phyloP scores from a whole-genome alignment of 805 yeast genomes.

The Kluyveromyces nonfermentans region DNA sequence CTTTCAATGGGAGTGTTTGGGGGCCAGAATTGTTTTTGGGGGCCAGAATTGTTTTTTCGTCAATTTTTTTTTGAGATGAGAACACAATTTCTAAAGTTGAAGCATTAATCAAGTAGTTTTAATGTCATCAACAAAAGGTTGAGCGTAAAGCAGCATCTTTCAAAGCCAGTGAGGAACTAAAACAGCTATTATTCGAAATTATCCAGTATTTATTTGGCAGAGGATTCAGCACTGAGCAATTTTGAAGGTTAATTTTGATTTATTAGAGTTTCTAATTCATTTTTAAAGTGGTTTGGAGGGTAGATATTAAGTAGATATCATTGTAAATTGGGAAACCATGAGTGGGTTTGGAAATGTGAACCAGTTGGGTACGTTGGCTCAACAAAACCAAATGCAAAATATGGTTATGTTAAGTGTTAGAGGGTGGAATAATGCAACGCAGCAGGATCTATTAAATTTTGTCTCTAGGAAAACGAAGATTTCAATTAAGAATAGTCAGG shows the following conservation, averaged over 20 bases:
- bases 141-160: too few species aligned
- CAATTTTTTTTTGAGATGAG: background rate
- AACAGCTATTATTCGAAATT: too few species aligned
- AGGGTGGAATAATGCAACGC: constrained; percentile 77
- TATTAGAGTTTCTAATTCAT: background rate
- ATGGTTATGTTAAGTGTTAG: constrained; percentile 48
- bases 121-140: too few species aligned
- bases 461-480: constrained; percentile 58
- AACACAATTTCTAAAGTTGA: background rate
- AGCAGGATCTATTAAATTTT: constrained; percentile 59
- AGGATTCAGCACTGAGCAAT: too few species aligned
- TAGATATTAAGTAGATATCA: background rate
- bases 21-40: background rate
- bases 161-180: too few species aligned
- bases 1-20: too few species aligned
- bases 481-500: constrained; percentile 41
- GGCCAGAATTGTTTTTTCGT: background rate
- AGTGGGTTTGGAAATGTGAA: constrained; percentile 21
- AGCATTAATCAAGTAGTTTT: background rate
- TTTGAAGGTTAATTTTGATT: too few species aligned
- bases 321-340: background rate
- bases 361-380: constrained; percentile 18
- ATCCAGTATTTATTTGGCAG: too few species aligned
- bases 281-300: background rate
- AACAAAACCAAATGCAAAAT: constrained; percentile 25